These are phyloP conservation scores for Morella rubra DNA, from an alignment of 306 rosid genomes.

Conservation along the genomic window DNA sequence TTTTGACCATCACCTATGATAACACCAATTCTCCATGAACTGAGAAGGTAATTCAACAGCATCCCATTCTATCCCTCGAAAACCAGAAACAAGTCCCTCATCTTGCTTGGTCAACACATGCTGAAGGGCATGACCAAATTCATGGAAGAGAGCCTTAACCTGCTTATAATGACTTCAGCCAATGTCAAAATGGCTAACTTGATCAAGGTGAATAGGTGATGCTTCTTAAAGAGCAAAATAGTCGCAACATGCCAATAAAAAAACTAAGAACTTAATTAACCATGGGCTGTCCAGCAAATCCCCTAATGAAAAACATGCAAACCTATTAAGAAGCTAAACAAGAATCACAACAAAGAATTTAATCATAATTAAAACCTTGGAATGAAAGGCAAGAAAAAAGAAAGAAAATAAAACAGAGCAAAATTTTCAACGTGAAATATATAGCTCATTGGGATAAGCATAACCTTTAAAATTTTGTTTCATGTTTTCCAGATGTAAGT, in stretches of 20 bases:
- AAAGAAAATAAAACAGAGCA: background rate
- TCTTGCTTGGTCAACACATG: slow-evolving; percentile 95
- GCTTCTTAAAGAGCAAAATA: background rate
- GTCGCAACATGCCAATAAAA: background rate
- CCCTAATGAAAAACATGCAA: background rate
- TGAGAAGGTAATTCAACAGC: slow-evolving; percentile 98
- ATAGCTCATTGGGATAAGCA: too few relatives aligned
- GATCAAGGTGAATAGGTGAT: background rate
- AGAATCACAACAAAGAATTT: background rate
- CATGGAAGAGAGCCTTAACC: slow-evolving; percentile 98
- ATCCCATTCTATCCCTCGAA: slow-evolving; percentile 96
- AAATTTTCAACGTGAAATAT: too few relatives aligned
- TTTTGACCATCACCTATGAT: slow-evolving; percentile 65
- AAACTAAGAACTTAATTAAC: background rate
- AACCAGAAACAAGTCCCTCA: slow-evolving; percentile 94
- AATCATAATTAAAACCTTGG: background rate
- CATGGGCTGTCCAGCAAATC: background rate
- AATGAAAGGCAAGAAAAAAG: background rate
- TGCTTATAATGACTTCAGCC: slow-evolving; percentile 16
- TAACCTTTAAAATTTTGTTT: background rate
- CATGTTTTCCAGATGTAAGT: background rate
- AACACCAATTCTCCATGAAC: slow-evolving; percentile 99
- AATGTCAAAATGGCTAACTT: slow-evolving; percentile 4
- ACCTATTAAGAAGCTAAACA: background rate
- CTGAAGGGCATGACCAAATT: slow-evolving; percentile 98